phyloP scores from a whole-genome alignment of 768 basidiomycete species.

The Dictyophora rubrovolvata region DNA sequence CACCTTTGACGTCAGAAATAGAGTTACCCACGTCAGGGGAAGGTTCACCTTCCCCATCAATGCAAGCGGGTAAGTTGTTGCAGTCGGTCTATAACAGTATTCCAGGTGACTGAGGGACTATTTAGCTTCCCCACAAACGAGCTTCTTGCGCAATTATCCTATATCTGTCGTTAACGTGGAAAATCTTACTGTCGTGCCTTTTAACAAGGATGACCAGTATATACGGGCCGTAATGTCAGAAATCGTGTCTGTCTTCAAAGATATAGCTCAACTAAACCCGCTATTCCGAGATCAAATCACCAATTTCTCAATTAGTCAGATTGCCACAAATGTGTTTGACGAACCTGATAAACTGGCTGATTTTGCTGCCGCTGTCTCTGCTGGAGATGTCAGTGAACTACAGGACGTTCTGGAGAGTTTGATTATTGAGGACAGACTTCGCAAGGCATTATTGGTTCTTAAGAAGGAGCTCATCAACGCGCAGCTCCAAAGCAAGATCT shows the following conservation, averaged over 20 bases:
- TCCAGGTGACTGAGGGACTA: slow-evolving; percentile 6
- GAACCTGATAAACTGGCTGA: slow-evolving; percentile 97
- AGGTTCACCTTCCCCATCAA: background rate
- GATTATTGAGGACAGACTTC: slow-evolving; percentile 77
- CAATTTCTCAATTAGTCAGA: slow-evolving; percentile 88
- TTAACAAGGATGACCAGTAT: slow-evolving; percentile 89
- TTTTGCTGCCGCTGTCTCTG: slow-evolving; percentile 91
- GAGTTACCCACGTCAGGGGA: slow-evolving; percentile 7
- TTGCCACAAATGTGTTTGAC: slow-evolving; percentile 89
- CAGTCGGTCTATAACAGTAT: background rate
- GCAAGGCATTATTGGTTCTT: slow-evolving; percentile 82
- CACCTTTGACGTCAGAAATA: slow-evolving; percentile 17
- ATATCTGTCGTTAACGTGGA: slow-evolving; percentile 85
- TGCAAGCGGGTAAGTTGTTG: background rate
- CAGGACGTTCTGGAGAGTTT: slow-evolving; percentile 89
- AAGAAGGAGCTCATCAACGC: slow-evolving; percentile 99
- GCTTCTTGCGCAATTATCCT: slow-evolving; percentile 69
- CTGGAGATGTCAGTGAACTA: slow-evolving; percentile 84
- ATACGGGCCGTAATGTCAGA: slow-evolving; percentile 94
- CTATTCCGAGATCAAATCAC: slow-evolving; percentile 98
- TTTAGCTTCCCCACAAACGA: slow-evolving; percentile 63
- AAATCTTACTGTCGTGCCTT: slow-evolving; percentile 72
- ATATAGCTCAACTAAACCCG: slow-evolving; percentile 93
- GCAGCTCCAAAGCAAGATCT: slow-evolving; percentile 86
- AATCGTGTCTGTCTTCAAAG: slow-evolving; percentile 96